Conservation (phyloP, 768 basidiomycete genomes). For the Hydnum rufescens region DNA sequence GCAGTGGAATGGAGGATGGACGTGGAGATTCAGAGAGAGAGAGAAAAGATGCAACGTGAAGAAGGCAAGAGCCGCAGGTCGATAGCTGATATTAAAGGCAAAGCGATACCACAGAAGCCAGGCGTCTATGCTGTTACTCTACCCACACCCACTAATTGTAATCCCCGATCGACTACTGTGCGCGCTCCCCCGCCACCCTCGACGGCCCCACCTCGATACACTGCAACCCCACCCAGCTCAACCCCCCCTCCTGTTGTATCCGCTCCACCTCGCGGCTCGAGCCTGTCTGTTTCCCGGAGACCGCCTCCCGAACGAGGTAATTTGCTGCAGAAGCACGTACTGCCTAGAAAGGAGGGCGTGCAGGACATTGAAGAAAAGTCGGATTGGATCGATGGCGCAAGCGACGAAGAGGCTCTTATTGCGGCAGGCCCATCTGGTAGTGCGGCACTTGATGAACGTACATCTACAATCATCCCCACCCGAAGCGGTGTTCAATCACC, state of each 20-base stretch:
- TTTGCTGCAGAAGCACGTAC: not conserved
- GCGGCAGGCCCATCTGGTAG: constrained; percentile 68
- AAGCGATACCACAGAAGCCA: not conserved
- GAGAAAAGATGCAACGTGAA: constrained; percentile 39
- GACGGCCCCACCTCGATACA: not conserved
- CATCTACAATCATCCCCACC: constrained; percentile 30
- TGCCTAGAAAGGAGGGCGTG: constrained; percentile 11
- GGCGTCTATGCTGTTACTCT: not conserved
- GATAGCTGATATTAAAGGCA: not conserved
- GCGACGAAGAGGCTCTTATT: constrained; percentile 76
- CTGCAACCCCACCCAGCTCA: not conserved
- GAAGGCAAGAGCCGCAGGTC: constrained; percentile 24
- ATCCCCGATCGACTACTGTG: not conserved
- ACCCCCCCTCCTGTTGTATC: not conserved
- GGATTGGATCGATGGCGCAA: constrained; percentile 52
- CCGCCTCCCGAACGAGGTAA: too few relatives aligned
- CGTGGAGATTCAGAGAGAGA: constrained; percentile 52
- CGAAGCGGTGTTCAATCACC: not conserved
- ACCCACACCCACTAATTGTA: not conserved
- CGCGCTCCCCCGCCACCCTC: constrained; percentile 5
- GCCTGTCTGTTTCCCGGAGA: not conserved
- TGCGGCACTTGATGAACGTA: constrained; percentile 65
- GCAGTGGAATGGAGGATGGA: constrained; percentile 80
- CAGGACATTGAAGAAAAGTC: constrained; percentile 25
- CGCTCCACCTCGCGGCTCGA: not conserved